Evolutionary conservation across 2,329 filamentous ascomycete genomes (phyloP).

Genomic region (Monosporascus sp.): DNA sequence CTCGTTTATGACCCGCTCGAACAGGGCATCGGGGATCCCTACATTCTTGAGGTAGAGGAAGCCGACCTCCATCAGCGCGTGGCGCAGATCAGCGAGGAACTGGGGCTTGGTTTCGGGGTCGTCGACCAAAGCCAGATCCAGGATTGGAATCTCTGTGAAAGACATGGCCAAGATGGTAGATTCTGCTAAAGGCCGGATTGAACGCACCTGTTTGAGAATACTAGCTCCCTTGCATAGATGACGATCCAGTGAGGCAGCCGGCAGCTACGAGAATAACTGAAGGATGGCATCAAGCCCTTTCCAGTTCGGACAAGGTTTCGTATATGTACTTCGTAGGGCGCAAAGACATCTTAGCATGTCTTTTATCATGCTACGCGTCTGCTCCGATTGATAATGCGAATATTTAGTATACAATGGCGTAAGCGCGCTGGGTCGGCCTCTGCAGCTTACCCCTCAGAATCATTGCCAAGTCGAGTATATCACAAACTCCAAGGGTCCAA

Average conservation of each 20-base stretch:
- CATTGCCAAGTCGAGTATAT: too few species aligned
- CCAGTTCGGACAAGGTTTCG: background rate
- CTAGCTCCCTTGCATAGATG: too few species aligned
- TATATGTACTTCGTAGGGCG: background rate
- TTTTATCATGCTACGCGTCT: background rate
- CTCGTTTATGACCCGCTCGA: conserved; percentile 59
- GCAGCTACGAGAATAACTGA: too few species aligned
- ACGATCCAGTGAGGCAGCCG: too few species aligned
- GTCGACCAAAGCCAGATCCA: conserved; percentile 66
- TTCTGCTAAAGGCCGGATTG: too few species aligned
- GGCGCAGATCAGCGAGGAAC: conserved; percentile 66
- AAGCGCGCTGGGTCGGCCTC: too few species aligned
- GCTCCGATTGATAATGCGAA: background rate
- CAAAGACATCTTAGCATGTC: background rate
- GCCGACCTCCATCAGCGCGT: conserved; percentile 79
- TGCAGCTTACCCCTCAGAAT: too few species aligned
- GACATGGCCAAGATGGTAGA: conserved; percentile 40
- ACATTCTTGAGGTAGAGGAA: conserved; percentile 83
- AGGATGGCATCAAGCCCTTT: background rate
- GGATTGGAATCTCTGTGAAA: conserved; percentile 71
- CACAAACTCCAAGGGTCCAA: too few species aligned
- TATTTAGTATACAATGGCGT: background rate
- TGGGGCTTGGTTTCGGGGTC: conserved; percentile 61
- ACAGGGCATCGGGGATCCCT: conserved; percentile 61
- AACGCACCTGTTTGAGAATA: too few species aligned